Base-by-base conservation (phyloP, 2,329 filamentous ascomycete species). In the Diaporthe nobilis region DNA sequence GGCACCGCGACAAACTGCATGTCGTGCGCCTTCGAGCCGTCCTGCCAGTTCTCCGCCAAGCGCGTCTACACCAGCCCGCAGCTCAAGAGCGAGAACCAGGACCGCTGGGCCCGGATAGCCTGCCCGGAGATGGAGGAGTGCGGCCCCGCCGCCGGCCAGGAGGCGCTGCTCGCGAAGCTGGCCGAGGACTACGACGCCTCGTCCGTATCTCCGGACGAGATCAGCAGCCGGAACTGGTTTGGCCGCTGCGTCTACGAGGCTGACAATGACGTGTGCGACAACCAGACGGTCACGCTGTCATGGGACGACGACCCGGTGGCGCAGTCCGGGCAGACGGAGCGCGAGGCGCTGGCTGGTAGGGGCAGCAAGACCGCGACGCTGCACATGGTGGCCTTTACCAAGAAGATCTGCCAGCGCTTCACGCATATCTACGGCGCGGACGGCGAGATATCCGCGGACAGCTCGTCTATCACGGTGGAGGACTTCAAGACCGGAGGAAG, bases 211-310 rank as follows among this genome's bases (percentile, higher is more conserved):
- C 6, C 65, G 13, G 65, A 8, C 8, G 44, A 39, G 22, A 53
- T 68, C 47, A 68, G 65, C 47, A 22, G 65, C 15, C 47, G 65
- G 4, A 68, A 68, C 47, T 68, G 65, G 65, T 68, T 68, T 17
- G 65, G 65, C 8, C 65, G 65, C 22, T 68, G 65, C n/a, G 65
- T 68, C 8, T 68, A 68, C 34, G 65, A 68, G 65, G 65, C 65
- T 28, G 65, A 68, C 47, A 68, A 68, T 39, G 65, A 68, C 34
- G 65, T 68, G 13, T 68, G 65, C 47, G 65, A 68, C 4, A 68
- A 68, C n/a, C 65, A 68, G 65, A 68, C 65, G 13, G 65, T 68
- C 31, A 68, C 65, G 44, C 65, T 68, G 13, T 22, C 22, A 5
- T 68, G 65, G 65, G 65, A 68, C 20, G 65, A 68, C 47, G 47